Percentiles rank a stretch among this genome's conserved stretches.
phyloP scores from a whole-genome alignment of 2,329 filamentous ascomycete species.

The Aspergillus vadensis region DNA sequence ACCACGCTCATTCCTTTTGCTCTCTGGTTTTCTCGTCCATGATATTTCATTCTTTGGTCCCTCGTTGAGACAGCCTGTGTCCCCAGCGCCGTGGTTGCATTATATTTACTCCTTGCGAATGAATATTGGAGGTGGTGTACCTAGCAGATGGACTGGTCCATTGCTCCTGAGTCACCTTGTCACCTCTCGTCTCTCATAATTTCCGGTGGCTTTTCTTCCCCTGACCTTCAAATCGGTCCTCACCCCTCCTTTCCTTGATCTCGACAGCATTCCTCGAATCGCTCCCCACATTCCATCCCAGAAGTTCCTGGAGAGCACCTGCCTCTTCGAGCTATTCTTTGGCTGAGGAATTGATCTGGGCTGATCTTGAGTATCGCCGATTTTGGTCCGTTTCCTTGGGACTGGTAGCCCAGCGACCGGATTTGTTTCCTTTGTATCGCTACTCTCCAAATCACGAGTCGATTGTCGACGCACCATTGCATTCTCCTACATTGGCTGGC shows the following conservation, averaged over 20 bases:
- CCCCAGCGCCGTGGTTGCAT: conserved; percentile 5
- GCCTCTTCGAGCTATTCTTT: neutral
- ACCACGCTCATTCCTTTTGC: neutral
- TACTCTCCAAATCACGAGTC: neutral
- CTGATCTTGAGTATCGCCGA: conserved; percentile 3
- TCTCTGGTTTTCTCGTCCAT: neutral
- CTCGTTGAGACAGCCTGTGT: neutral
- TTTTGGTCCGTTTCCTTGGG: conserved; percentile 10
- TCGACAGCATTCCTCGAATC: conserved; percentile 7
- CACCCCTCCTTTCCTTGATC: neutral
- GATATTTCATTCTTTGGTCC: conserved; percentile 5
- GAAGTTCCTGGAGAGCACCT: conserved; percentile 10
- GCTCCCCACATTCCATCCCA: conserved; percentile 24
- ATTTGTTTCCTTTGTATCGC: conserved; percentile 1
- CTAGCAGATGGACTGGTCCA: conserved; percentile 2
- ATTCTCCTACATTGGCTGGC: conserved; percentile 1
- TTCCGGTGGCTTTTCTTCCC: neutral
- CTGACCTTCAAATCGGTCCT: neutral
- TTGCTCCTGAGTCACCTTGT: conserved; percentile 4
- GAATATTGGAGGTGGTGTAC: conserved; percentile 1
- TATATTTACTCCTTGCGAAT: conserved; percentile 1
- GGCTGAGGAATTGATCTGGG: conserved; percentile 5
- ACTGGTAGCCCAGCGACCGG: conserved; percentile 14
- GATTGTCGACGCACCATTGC: neutral
- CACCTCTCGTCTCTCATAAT: neutral